Base-by-base conservation (phyloP, 2,329 filamentous ascomycete genomes). In the Epichloe gansuensis region DNA sequence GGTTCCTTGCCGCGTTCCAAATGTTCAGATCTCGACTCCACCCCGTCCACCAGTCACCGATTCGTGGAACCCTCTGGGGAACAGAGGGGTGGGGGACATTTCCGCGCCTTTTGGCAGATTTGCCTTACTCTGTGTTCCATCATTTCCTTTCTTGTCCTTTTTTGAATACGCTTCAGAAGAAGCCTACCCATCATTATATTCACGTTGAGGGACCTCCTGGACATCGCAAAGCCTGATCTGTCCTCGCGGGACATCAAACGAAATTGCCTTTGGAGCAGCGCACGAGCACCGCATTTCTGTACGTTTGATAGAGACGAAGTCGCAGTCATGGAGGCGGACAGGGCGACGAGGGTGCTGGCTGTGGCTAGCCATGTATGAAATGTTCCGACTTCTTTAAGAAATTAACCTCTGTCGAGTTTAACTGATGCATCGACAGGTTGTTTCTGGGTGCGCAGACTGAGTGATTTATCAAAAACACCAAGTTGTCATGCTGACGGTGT, bases 321-420 rank as follows among this genome's bases (percentile, higher is more conserved):
- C 13, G 12, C 4, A n/a, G 36, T 49, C 51, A 35, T 51, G 39
- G 34, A 54, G 54, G 13, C 39, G 27, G 52, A 52, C 40, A 77
- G 77, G 38, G 77, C 81, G 60, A 81, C 80, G 52, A 73, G 74
- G 59, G 89, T 96, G 56, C 77, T 96, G 64, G 89, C 90, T 53
- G 80, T 96, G 61, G 89, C 90, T 66, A 96, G 90, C 71, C 90
- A 96, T 90, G 90, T 96, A 85, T 71, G 84, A 70, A 40, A 53
- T 31, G 48, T 17, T n/a, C 38, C 5, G 27, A 11, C 3, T 11
- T 31, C 27, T 1, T 31, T 9, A 31, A 31, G 8, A 31, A 31
- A 31, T 9, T 31, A 11, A 31, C 8, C 8, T 31, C 27, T 31
- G 27, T 31, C 27, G 27, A 31, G 27, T 31, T 31, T 31, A 3